These are phyloP conservation scores for Aurantiochytrium sp. DNA, from an alignment of 108 stramenopile species.

Conservation along the genomic window DNA sequence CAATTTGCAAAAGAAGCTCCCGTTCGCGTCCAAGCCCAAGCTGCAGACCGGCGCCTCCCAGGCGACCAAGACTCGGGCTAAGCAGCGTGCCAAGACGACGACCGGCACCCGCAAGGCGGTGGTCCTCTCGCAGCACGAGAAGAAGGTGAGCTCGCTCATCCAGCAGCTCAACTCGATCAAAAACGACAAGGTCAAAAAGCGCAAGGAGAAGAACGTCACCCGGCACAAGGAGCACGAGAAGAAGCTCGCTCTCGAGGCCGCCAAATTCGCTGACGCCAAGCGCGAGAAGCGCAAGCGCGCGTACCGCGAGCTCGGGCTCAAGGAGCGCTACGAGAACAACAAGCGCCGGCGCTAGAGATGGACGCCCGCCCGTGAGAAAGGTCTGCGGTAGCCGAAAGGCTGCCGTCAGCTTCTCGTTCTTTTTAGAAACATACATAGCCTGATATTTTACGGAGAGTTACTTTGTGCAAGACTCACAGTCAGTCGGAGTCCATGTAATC, in stretches of 20 bases:
- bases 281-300: not conserved
- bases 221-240: not conserved
- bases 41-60: slow-evolving; percentile 62
- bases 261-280: not conserved
- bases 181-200: slow-evolving; percentile 51
- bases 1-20: slow-evolving; percentile 80
- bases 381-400: no score
- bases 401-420: no score
- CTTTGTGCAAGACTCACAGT: no score
- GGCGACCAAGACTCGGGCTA: slow-evolving; percentile 49
- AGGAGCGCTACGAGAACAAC: not conserved
- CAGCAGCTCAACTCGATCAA: slow-evolving; percentile 48
- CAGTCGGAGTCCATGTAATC: not conserved
- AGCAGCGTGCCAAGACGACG: not conserved
- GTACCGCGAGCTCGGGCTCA: slow-evolving; percentile 13
- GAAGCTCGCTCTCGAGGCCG: slow-evolving; percentile 29
- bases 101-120: slow-evolving; percentile 39
- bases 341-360: not conserved
- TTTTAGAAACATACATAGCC: no score
- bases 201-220: slow-evolving; percentile 28
- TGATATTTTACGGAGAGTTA: no score
- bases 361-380: not conserved
- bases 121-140: slow-evolving; percentile 50
- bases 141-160: slow-evolving; percentile 31
- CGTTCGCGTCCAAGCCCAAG: slow-evolving; percentile 88